A percentile compares a stretch with the other conserved stretches of the same genome.
Evolutionary conservation across 1,284 basidiomycete genomes (phyloP).

Genomic region (Ustilago bromivora): DNA sequence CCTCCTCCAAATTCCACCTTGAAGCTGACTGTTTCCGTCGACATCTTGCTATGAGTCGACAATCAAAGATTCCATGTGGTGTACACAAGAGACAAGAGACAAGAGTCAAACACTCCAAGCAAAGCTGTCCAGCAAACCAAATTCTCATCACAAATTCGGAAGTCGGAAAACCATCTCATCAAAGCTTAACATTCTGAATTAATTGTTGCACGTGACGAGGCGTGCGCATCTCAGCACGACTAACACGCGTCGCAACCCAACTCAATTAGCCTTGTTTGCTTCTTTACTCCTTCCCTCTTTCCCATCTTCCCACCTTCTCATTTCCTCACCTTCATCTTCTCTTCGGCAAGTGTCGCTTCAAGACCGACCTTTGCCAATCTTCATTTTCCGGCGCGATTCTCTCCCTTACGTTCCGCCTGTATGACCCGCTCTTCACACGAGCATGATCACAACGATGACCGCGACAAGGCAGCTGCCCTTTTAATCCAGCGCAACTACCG

Average conservation of each 20-base stretch:
- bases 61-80: not conserved
- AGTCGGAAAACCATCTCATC: not conserved
- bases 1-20: slow-evolving; percentile 62
- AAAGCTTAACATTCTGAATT: not conserved
- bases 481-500: slow-evolving; percentile 62
- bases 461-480: slow-evolving; percentile 45
- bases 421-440: slow-evolving; percentile 9
- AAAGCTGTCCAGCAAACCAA: not conserved
- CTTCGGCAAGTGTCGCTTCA: no score
- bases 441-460: slow-evolving; percentile 41
- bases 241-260: not conserved
- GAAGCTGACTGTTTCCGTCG: slow-evolving; percentile 37
- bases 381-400: no score
- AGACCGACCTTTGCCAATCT: no score
- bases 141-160: slow-evolving; percentile 3
- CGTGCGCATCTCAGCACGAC: not conserved
- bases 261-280: not conserved
- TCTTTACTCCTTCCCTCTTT: no score
- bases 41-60: slow-evolving; percentile 7
- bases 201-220: not conserved
- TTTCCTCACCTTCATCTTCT: no score
- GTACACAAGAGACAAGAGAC: not conserved
- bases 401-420: no score
- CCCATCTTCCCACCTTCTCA: no score
- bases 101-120: not conserved